These are phyloP conservation scores for Brassica carinata DNA, from an alignment of 345 rosid species.

Conservation along the genomic window DNA sequence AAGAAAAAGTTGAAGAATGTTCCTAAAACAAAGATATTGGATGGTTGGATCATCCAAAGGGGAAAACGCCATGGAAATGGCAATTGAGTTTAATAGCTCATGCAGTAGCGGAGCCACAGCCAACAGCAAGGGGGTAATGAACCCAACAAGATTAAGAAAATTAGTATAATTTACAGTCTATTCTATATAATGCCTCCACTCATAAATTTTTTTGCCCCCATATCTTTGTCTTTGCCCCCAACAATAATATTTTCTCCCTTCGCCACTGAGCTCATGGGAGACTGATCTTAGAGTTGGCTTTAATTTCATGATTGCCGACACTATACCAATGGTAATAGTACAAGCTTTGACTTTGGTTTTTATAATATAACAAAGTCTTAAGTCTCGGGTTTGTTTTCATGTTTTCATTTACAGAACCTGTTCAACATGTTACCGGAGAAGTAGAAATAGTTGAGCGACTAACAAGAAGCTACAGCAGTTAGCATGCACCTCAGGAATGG, in stretches of 20 bases:
- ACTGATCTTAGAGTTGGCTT: constrained; percentile 62
- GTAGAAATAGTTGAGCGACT: constrained; percentile 51
- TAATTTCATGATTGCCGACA: constrained; percentile 66
- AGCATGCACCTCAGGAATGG: background rate
- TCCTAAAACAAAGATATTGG: constrained; percentile 47
- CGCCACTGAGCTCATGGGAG: constrained; percentile 45
- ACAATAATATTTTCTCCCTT: too few species aligned
- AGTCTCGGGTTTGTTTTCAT: background rate
- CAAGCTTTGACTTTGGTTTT: background rate
- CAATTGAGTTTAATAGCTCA: constrained; percentile 46
- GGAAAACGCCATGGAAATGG: constrained; percentile 21
- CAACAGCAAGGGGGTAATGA: too few species aligned
- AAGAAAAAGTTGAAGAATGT: constrained; percentile 54
- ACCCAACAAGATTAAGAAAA: too few species aligned
- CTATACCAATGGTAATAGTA: constrained; percentile 62
- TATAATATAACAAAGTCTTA: background rate
- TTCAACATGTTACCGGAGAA: constrained; percentile 73
- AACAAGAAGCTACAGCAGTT: constrained; percentile 19
- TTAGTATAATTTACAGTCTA: too few species aligned
- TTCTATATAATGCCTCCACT: too few species aligned
- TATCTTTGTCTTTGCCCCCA: too few species aligned
- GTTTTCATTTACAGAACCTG: constrained; percentile 52
- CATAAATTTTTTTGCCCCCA: too few species aligned
- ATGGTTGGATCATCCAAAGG: background rate
- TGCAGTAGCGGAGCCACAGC: too few species aligned